Evolutionary conservation across 345 rosid genomes (phyloP), one percentile per base, ranked within the genome.

Genomic region (Euphorbia tirucalli): DNA sequence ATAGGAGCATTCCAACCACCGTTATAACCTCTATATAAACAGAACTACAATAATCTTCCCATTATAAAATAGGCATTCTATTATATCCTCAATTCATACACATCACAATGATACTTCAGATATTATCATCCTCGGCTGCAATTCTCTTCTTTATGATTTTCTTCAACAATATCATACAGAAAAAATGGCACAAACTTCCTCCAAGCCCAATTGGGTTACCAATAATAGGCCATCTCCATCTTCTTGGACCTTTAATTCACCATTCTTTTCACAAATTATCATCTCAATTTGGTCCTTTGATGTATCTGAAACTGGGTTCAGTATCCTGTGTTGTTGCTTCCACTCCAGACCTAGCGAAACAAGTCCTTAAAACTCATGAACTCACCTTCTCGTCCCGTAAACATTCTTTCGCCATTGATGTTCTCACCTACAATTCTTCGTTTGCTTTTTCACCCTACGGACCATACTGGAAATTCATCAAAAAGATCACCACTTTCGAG

Each of bases 181-280:
- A 24, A 25, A 32, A 65, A 65, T 7, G 69, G 32, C 56, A 27
- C 5, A 22, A 44, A 6, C 62, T 77, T 48, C 89, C 89, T 5
- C 87, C 87, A 4, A 27, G 78, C 64, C 86, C 87, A 0, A n/a
- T 21, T 19, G 73, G 81, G 19, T 44, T 86, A 5, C 89, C 87
- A 3, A 31, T 86, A 21, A 57, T 83, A 21, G 89, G 87, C 48
- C 85, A 86, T 70, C 78, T 85, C 71, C 86, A 85, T 72, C 88
- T 77, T 39, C 77, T 83, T 11, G 63, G 80, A 21, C 86, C 83
- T 18, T 50, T 68, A 37, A 71, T 83, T 32, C 83, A 85, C 72
- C 81, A 66, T 5, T 66, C 85, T 6, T 79, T 85, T 35, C 68
- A 59, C 7, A 46, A 74, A 30, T 62, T 86, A 0, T 68, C 77